Conservation (phyloP, 1,284 basidiomycete species). For the Cutaneotrichosporon dermatis region DNA sequence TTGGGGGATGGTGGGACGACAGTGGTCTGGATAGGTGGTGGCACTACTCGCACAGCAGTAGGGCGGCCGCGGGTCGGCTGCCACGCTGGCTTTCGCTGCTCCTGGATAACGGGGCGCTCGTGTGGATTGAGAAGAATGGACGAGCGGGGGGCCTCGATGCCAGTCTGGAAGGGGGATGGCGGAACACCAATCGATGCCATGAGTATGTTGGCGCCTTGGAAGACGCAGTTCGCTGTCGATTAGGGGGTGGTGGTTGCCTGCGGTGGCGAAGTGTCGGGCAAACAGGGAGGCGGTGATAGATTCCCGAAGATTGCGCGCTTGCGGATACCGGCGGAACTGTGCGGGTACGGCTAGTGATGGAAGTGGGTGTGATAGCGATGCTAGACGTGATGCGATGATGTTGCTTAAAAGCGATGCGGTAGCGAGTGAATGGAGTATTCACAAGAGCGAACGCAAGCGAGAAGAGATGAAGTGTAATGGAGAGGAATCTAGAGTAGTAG, state of each 20-base stretch:
- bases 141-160: constrained; percentile 1
- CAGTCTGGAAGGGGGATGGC: not conserved
- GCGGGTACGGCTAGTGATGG: no score
- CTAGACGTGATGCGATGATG: no score
- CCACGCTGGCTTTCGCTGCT: not conserved
- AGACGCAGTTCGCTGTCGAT: not conserved
- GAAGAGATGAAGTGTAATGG: no score
- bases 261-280: not conserved
- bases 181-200: constrained; percentile 5
- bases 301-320: not conserved
- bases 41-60: not conserved
- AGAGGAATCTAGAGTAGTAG: no score
- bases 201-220: not conserved
- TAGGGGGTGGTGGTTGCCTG: not conserved
- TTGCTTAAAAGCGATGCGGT: no score
- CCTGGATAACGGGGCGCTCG: constrained; percentile 2
- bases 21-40: not conserved
- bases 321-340: no score
- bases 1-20: not conserved
- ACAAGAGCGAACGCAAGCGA: no score
- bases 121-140: constrained; percentile 17
- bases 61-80: not conserved
- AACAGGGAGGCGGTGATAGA: not conserved
- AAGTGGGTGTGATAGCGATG: no score
- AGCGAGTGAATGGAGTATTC: no score